These are phyloP conservation scores for Phytophthora podocarpi DNA, from an alignment of 352 stramenopile genomes.

Conservation along the genomic window DNA sequence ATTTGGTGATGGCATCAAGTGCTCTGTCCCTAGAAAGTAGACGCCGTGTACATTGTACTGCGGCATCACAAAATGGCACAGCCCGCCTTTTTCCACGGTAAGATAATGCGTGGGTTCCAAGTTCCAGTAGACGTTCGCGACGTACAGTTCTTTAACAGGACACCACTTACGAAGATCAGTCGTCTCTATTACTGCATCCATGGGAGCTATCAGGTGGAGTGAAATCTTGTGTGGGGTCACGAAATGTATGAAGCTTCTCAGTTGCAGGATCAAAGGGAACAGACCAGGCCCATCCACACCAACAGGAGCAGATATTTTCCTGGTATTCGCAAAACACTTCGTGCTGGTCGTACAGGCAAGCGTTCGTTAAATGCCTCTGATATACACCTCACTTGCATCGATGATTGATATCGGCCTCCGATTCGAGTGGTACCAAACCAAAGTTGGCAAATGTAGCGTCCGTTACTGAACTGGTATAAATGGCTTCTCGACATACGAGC, in stretches of 20 bases:
- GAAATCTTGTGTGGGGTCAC: conserved; percentile 30
- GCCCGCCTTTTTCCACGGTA: not conserved
- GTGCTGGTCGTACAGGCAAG: not conserved
- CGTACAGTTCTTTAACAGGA: conserved; percentile 14
- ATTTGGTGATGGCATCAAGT: not conserved
- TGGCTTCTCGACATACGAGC: no score
- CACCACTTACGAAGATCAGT: conserved; percentile 7
- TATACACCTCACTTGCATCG: conserved; percentile 5
- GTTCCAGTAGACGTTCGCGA: conserved; percentile 33
- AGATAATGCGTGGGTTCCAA: conserved; percentile 18
- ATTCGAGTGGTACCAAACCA: no score
- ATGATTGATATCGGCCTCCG: not conserved
- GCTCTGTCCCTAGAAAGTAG: conserved; percentile 7
- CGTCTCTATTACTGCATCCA: not conserved
- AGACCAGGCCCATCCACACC: conserved; percentile 18
- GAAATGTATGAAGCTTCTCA: conserved; percentile 26
- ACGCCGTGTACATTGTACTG: conserved; percentile 22
- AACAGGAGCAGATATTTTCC: conserved; percentile 10
- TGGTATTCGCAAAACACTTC: not conserved
- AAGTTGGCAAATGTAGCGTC: not conserved
- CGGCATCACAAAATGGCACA: conserved; percentile 28
- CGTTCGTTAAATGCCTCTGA: not conserved
- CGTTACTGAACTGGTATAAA: no score
- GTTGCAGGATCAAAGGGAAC: conserved; percentile 32
- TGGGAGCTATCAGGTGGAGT: not conserved